Evolutionary conservation across 768 basidiomycete genomes (phyloP), one percentile per base, ranked within the genome.

Genomic region (Trametes villosa): DNA sequence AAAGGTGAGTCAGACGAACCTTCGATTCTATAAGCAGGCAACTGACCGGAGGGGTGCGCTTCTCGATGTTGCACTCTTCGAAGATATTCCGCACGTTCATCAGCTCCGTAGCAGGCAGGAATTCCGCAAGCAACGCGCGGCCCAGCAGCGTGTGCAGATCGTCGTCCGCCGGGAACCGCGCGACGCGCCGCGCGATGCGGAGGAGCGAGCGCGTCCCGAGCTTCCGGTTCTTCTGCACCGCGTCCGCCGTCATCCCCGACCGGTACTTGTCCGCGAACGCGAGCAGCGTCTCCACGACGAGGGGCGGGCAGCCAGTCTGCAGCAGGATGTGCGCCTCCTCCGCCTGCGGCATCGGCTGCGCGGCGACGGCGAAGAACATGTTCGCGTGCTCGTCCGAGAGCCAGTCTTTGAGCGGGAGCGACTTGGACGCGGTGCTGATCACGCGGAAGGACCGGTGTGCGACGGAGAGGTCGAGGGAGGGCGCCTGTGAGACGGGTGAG

Each of bases 401-500:
- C 87, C 86, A 89, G 67, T 88, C 86, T 65, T 84, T 83, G n/a
- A 87, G 73, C n/a, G 83, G 81, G 1, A 83, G 70, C 1, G 86
- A 86, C 66, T 84, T 86, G 38, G 86, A 86, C 7, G 86, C 83
- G 0, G 86, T 88, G 50, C 76, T 77, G 62, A 88, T 83, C 56
- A 86, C 71, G 27, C 87, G 80, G 76, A 88, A 86, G 5, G 86
- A 82, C 2, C 82, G 79, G 57, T 86, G 85, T 0, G 79, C 75
- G 22, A 82, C 71, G 6, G 80, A 80, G 9, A 86, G 78, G 33
- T 80, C 78, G 11, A 77, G 78, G 1, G 72, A 64, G 1, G 51
- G 41, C 22, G 59, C 33, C 66, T 73, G 33, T 20, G 4, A 30
- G 44, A 15, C 20, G 26, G 33, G 20, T 12, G 34, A 34, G 40